phyloP scores from a whole-genome alignment of 257 asterid species.

The Ophiorrhiza pumila region DNA sequence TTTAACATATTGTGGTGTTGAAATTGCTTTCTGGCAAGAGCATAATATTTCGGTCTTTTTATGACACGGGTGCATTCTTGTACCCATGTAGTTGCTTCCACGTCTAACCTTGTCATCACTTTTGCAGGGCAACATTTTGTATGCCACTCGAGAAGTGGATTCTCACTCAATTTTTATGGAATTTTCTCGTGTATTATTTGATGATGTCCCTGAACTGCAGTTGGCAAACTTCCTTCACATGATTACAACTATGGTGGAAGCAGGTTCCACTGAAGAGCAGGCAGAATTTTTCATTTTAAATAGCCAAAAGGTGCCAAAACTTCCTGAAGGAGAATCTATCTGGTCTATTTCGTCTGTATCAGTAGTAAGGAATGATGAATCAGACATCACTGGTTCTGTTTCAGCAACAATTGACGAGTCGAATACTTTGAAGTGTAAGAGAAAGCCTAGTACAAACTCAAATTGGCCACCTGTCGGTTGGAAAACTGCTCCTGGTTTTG shows the following conservation, averaged over 20 bases:
- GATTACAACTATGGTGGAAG: conserved; percentile 73
- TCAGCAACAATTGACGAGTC: conserved; percentile 30
- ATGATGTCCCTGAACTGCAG: conserved; percentile 60
- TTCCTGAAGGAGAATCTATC: conserved; percentile 53
- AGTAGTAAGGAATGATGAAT: conserved; percentile 31
- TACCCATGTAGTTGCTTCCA: neutral
- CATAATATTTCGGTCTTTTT: neutral
- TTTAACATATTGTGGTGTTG: neutral
- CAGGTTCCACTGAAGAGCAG: conserved; percentile 85
- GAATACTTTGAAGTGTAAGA: conserved; percentile 25
- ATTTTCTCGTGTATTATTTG: conserved; percentile 57
- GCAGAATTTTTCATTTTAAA: conserved; percentile 67
- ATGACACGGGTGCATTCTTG: neutral
- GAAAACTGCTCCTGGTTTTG: conserved; percentile 57
- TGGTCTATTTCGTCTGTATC: conserved; percentile 58
- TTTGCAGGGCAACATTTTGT: conserved; percentile 64
- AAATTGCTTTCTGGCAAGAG: neutral
- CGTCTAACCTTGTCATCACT: neutral
- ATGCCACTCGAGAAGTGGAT: conserved; percentile 60
- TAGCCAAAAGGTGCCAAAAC: conserved; percentile 77
- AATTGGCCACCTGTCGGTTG: conserved; percentile 82
- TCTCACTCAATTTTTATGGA: conserved; percentile 71
- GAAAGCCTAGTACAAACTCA: conserved; percentile 33
- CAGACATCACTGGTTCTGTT: conserved; percentile 7
- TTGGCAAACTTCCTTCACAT: conserved; percentile 93